Percentiles rank a stretch among this genome's conserved stretches.
Conservation (phyloP, 2,329 filamentous ascomycete species). For the Alternaria sp. region DNA sequence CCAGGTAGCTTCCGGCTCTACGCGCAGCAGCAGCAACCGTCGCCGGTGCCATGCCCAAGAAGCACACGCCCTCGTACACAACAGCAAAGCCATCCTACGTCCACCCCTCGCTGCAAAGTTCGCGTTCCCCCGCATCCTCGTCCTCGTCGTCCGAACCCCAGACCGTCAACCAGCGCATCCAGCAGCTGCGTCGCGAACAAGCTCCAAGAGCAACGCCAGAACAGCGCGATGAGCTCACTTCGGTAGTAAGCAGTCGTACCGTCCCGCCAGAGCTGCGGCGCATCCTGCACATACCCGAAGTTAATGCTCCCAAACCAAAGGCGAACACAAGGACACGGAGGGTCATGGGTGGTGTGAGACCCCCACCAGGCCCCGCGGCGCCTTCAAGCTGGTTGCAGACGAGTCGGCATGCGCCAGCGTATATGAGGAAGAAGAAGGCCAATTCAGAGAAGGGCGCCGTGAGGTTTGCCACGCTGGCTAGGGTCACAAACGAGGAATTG, state of each 20-base stretch:
- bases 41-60: conserved; percentile 54
- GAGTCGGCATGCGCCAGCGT: conserved; percentile 38
- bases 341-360: conserved; percentile 34
- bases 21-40: not conserved
- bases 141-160: conserved; percentile 31
- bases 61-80: conserved; percentile 51
- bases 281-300: conserved; percentile 54
- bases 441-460: conserved; percentile 7
- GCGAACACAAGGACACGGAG: conserved; percentile 42
- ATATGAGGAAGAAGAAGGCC: conserved; percentile 23
- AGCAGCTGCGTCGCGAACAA: conserved; percentile 54
- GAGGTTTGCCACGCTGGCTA: conserved; percentile 35
- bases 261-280: conserved; percentile 54
- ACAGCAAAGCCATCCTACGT: conserved; percentile 50
- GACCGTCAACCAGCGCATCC: conserved; percentile 57
- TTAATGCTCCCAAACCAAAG: conserved; percentile 54
- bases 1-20: not conserved
- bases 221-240: conserved; percentile 53
- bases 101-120: conserved; percentile 45
- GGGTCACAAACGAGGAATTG: conserved; percentile 29
- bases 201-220: conserved; percentile 47
- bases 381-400: conserved; percentile 54
- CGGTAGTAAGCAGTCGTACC: conserved; percentile 50
- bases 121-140: conserved; percentile 32
- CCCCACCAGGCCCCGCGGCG: conserved; percentile 53